Base-by-base conservation (phyloP, 768 basidiomycete species). In the Collybia mongolica region DNA sequence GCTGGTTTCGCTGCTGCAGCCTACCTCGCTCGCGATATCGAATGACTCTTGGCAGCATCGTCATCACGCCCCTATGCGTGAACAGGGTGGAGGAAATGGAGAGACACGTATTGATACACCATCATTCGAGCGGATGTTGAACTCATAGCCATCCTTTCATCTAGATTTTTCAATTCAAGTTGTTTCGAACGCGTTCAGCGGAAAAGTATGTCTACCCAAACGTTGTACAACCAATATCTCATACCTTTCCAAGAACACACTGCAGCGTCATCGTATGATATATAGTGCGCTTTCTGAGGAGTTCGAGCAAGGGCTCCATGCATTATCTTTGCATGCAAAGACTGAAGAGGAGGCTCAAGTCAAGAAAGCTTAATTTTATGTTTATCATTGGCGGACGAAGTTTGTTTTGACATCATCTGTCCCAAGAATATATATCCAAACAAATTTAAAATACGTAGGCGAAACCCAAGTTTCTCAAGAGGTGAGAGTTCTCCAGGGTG, bases 41-140 rank as follows among this genome's bases (percentile, higher is more conserved):
- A 93, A 93, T 68, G 87, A 93, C 60, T 93, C 91, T 46, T 84
- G 82, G 80, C 77, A 88, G 70, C 91, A 93, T 68, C 80, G 87
- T 61, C 87, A 93, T 72, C 91, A 93, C 70, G 77, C 79, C 49
- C 75, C 91, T 41, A 93, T 93, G 91, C 79, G 79, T 63, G 83
- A 75, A 39, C 74, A 81, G 65, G 80, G 76, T 48, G 83, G 80
- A 55, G 81, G 78, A 39, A 83, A 75, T 61, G 84, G 83, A 51
- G 91, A 93, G 76, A 89, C 92, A 42, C 91, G 91, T 93, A 76
- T 80, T 32, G 41, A 47, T 39, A 36, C 40, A 26, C 38, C 39
- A 40, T 43, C 35, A 45, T 53, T 52, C 46, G 11, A 46, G 14
- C 39, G 37, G 44, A 48, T 39, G 29, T 45, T 49, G 23, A 51